Base-by-base conservation (phyloP, 352 stramenopile species). In the Phytophthora rubi region DNA sequence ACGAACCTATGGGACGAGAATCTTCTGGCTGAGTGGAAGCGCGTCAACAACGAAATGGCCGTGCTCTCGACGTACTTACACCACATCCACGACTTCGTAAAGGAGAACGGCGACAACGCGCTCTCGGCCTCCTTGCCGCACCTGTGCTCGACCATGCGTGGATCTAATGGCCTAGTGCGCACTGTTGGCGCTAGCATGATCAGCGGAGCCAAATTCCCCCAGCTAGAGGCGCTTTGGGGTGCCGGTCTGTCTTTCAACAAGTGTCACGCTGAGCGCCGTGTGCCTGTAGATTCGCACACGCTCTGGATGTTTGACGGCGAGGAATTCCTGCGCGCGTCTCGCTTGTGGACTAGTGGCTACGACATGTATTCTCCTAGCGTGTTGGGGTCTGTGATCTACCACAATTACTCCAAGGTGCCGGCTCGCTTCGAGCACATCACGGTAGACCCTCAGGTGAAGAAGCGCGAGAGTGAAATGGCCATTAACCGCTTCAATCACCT, bases 161-260 rank as follows among this genome's bases (percentile, higher is more conserved):
- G 86, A n/a, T 66, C 72, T 32, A 89, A 91, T 60, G 82, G 83
- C 12, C 69, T 83, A 18, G 86, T 95, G 30, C 85, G 88, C 53
- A 95, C 82, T 64, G 70, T 87, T 39, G 88, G 88, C 42, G 88
- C 88, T 53, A 94, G 85, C 62, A 94, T 93, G 85, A 95, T 94
- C 61, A 81, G 65, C 23, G 69, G 58, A 39, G 85, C 83, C 26
- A 92, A 94, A 63, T 88, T 85, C 58, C 88, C 88, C 15, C 86
- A 94, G 70, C 56, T 96, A 26, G 76, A 75, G 33, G 85, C 86
- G 33, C 70, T 95, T 7, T 95, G 88, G 88, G 86, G 88, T 23
- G 88, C 85, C 23, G 88, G 88, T 16, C 68, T 95, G 6, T 93
- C 83, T n/a, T 95, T 93, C 56, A 86, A 79, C 77, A 95, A 95